These are phyloP conservation scores for Didymella lethalis DNA, from an alignment of 2,329 filamentous ascomycete genomes.

Conservation along the genomic window DNA sequence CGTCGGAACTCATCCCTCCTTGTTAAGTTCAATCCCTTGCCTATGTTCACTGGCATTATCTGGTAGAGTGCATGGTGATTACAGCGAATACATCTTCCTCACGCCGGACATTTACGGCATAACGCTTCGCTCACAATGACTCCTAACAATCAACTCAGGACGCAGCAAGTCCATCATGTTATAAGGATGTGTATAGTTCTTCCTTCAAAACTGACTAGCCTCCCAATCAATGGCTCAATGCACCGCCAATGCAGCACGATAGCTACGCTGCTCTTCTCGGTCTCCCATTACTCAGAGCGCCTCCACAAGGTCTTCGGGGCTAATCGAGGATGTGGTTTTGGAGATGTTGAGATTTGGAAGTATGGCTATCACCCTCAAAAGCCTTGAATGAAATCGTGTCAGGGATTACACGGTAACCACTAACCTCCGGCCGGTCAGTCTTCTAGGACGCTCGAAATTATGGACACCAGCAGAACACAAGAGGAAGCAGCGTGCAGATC, in stretches of 20 bases:
- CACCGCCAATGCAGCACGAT: not conserved
- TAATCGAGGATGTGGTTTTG: not conserved
- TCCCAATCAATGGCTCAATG: not conserved
- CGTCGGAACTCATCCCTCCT: too few species aligned
- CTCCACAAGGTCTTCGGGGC: too few species aligned
- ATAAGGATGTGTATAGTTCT: not conserved
- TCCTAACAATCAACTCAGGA: not conserved
- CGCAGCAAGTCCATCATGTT: not conserved
- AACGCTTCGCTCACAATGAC: not conserved
- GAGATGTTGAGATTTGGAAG: not conserved
- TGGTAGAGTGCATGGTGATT: too few species aligned
- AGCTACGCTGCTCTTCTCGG: not conserved
- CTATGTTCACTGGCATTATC: too few species aligned
- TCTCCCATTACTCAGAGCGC: not conserved
- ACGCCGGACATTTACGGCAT: too few species aligned
- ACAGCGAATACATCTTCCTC: too few species aligned
- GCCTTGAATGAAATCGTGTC: not conserved
- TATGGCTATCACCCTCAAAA: not conserved
- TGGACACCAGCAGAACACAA: too few species aligned
- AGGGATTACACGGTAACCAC: not conserved
- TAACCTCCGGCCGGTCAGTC: not conserved
- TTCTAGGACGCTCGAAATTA: too few species aligned
- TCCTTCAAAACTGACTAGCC: not conserved
- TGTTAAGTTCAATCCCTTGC: too few species aligned
- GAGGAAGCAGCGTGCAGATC: too few species aligned